These are phyloP conservation scores for Sequoiadendron giganteum DNA, from an alignment of 75 land plant genomes.

Conservation along the genomic window DNA sequence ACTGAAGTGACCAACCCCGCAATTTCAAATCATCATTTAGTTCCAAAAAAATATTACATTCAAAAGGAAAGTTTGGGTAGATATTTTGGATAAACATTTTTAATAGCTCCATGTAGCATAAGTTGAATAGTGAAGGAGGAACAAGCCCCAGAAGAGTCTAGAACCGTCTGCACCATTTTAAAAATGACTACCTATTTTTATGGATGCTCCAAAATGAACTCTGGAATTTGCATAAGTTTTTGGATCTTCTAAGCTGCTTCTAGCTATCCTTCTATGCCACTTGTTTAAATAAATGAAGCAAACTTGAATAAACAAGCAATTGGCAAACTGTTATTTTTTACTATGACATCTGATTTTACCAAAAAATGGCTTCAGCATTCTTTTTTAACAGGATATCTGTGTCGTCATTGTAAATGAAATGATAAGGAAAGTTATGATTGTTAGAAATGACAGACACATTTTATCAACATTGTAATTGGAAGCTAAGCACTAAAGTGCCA, in stretches of 20 bases:
- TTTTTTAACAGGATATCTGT: background rate
- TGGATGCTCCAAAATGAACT: background rate
- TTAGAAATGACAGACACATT: no score
- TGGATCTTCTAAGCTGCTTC: background rate
- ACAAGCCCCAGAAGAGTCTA: background rate
- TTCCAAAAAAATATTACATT: no score
- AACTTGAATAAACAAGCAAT: background rate
- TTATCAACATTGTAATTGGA: background rate
- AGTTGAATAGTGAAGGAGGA: background rate
- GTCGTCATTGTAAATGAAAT: no score
- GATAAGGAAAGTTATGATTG: background rate
- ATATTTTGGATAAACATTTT: background rate
- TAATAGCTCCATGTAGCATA: background rate
- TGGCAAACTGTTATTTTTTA: background rate
- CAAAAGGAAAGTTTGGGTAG: no score
- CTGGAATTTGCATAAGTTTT: background rate
- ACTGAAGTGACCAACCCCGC: no score
- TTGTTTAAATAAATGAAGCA: background rate
- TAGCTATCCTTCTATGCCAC: background rate
- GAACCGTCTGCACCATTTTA: background rate
- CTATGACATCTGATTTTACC: background rate
- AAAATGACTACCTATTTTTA: background rate
- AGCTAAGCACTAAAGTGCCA: background rate
- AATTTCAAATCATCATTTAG: no score
- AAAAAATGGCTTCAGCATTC: background rate